These are phyloP conservation scores for Diaporthe ilicicola DNA, from an alignment of 2,329 filamentous ascomycete genomes.

Conservation along the genomic window DNA sequence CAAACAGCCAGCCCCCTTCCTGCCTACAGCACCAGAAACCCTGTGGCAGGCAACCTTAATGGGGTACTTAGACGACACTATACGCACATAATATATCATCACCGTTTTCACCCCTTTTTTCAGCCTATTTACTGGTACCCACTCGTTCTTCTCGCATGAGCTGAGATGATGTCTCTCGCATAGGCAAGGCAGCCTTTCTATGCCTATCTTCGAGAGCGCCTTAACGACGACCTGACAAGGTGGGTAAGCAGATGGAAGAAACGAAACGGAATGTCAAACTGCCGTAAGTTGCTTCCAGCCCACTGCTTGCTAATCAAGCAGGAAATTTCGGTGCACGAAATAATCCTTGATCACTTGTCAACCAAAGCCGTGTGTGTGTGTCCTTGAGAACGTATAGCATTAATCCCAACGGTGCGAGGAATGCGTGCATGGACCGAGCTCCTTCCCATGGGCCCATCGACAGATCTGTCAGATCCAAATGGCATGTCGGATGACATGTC, in stretches of 20 bases:
- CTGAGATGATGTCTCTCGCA: background rate
- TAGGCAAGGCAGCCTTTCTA: no score
- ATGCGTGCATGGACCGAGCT: no score
- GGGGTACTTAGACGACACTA: background rate
- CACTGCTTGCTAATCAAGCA: background rate
- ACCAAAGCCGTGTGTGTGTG: no score
- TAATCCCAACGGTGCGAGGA: no score
- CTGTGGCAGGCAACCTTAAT: conserved; percentile 5
- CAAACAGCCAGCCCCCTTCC: background rate
- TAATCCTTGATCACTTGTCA: no score
- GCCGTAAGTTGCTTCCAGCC: background rate
- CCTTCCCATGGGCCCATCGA: no score
- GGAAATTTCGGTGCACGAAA: no score
- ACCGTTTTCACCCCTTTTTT: background rate
- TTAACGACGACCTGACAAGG: background rate
- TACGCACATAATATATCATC: background rate
- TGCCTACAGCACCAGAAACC: background rate
- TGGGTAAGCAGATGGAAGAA: background rate
- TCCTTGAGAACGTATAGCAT: no score
- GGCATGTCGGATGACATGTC: no score
- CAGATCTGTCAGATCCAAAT: no score
- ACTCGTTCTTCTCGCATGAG: background rate
- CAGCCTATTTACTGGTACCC: background rate
- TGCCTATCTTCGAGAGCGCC: background rate
- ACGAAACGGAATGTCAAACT: no score